These are phyloP conservation scores for Lactifluus echinatus DNA, from an alignment of 768 basidiomycete species.

Conservation along the genomic window DNA sequence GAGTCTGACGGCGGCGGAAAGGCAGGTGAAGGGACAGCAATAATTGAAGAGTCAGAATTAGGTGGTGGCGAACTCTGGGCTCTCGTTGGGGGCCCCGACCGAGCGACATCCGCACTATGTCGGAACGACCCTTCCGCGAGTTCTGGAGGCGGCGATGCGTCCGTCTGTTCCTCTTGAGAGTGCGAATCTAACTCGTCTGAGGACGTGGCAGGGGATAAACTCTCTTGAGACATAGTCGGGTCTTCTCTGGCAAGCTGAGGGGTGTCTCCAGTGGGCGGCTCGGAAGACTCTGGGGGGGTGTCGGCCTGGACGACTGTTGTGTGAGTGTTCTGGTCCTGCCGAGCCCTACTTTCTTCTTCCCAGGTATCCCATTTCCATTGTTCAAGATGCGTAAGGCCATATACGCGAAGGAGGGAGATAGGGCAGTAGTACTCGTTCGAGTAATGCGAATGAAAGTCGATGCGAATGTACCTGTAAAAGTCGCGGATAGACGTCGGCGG, in stretches of 20 bases:
- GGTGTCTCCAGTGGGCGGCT: slow-evolving; percentile 14
- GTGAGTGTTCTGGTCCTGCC: slow-evolving; percentile 29
- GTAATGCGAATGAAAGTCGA: slow-evolving; percentile 91
- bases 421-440: slow-evolving; percentile 97
- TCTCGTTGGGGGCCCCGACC: not conserved
- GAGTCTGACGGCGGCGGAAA: not conserved
- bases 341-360: slow-evolving; percentile 58
- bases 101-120: slow-evolving; percentile 14
- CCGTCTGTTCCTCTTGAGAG: not conserved
- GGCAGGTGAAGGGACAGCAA: not conserved
- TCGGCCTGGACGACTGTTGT: slow-evolving; percentile 23
- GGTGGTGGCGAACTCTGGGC: not conserved
- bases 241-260: not conserved
- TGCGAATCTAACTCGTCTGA: not conserved
- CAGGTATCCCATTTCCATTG: slow-evolving; percentile 90
- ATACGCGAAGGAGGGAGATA: slow-evolving; percentile 83
- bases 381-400: slow-evolving; percentile 93
- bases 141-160: not conserved
- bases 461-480: slow-evolving; percentile 90
- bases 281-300: slow-evolving; percentile 18
- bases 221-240: not conserved
- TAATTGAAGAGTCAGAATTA: not conserved
- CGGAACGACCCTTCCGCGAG: not conserved
- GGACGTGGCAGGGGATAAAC: not conserved
- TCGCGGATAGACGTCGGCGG: slow-evolving; percentile 60